Percentiles rank a stretch among this genome's conserved stretches.
Evolutionary conservation across 768 basidiomycete species (phyloP).

Genomic region (Nidularia pulvinata): DNA sequence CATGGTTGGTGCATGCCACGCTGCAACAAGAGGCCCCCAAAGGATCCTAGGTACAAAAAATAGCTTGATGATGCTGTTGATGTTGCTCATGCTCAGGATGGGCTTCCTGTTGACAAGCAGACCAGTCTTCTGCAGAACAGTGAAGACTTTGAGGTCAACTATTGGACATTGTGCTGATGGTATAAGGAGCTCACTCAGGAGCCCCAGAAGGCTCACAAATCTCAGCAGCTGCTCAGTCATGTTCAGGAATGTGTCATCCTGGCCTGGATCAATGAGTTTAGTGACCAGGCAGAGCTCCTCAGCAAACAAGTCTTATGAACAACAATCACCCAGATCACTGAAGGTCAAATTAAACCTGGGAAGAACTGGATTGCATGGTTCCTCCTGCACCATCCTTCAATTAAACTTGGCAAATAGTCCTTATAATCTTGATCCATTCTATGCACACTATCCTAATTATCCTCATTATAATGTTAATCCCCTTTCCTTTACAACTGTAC

Average conservation of each 20-base stretch:
- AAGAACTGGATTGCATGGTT: conserved; percentile 8
- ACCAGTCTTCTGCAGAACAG: background rate
- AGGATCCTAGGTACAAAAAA: background rate
- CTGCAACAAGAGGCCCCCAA: background rate
- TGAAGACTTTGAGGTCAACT: conserved; percentile 1
- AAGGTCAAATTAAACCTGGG: background rate
- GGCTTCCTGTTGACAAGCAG: background rate
- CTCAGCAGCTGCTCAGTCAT: conserved; percentile 6
- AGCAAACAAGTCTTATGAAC: background rate
- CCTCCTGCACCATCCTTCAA: conserved; percentile 7
- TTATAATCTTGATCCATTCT: no score
- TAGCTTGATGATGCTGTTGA: background rate
- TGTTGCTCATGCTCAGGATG: background rate
- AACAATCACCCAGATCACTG: background rate
- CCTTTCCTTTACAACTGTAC: no score
- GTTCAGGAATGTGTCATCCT: conserved; percentile 6
- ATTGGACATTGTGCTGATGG: conserved; percentile 1
- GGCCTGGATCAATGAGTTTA: conserved; percentile 11
- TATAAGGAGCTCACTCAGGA: background rate
- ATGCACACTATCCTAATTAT: no score
- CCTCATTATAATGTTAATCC: no score
- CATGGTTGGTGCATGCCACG: no score
- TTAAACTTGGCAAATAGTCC: conserved; percentile 6
- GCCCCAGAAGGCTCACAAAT: conserved; percentile 3
- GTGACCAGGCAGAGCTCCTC: conserved; percentile 3